Evolutionary conservation across 257 asterid genomes (phyloP).

Genomic region (Sherardia arvensis): DNA sequence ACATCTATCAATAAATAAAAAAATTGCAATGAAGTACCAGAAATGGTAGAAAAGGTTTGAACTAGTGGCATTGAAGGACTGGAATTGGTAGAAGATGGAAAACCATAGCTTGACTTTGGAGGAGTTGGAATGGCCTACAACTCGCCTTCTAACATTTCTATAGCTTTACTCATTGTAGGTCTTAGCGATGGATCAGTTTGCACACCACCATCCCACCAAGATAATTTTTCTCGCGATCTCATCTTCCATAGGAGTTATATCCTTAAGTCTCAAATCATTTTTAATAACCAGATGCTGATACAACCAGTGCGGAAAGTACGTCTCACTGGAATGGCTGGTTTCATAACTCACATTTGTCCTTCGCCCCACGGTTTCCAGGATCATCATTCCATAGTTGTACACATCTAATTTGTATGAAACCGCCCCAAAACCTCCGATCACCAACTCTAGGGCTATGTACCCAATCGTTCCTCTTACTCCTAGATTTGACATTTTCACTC

Average conservation of each 20-base stretch:
- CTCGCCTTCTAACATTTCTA: conserved; percentile 18
- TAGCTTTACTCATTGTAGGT: conserved; percentile 12
- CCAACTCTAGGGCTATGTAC: conserved; percentile 23
- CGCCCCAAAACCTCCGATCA: conserved; percentile 11
- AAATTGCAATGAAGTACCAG: too few relatives aligned
- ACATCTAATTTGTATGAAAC: conserved; percentile 25
- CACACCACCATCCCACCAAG: conserved; percentile 27
- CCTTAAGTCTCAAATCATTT: not conserved
- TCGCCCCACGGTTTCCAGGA: conserved; percentile 22
- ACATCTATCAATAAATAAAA: too few relatives aligned
- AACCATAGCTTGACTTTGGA: conserved; percentile 18
- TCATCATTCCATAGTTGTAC: conserved; percentile 26
- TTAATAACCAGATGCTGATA: conserved; percentile 13
- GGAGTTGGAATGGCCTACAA: conserved; percentile 8
- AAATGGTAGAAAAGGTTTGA: too few relatives aligned
- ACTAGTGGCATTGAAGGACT: too few relatives aligned
- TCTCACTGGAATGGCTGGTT: conserved; percentile 12
- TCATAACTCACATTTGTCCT: conserved; percentile 7
- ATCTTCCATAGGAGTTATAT: conserved; percentile 2
- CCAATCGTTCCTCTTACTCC: conserved; percentile 22
- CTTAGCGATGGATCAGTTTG: conserved; percentile 15
- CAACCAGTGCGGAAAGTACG: conserved; percentile 27
- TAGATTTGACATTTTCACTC: conserved; percentile 12
- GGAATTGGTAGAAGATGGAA: too few relatives aligned
- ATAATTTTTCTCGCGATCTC: conserved; percentile 17